Percentiles rank a stretch among this genome's conserved stretches.
Conservation (phyloP, 208 protist genomes). For the Leishmania martiniquensis region DNA sequence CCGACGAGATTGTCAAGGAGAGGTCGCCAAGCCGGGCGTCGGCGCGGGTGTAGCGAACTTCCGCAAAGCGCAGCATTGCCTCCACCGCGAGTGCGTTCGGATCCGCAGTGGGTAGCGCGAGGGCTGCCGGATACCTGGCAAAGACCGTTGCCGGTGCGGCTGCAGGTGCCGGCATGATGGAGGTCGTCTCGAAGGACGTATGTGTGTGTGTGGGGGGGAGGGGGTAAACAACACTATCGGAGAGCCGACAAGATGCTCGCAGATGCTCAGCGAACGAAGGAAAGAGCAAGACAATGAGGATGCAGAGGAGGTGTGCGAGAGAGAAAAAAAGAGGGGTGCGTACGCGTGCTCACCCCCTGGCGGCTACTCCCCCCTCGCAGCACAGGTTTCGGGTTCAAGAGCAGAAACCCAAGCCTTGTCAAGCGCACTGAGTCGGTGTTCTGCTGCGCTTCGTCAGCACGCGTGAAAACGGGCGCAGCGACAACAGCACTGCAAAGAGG, state of each 20-base stretch:
- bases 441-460: background rate
- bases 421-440: background rate
- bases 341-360: background rate
- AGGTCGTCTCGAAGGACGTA: background rate
- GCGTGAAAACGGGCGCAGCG: background rate
- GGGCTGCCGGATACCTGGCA: constrained; percentile 31
- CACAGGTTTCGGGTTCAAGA: background rate
- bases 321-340: background rate
- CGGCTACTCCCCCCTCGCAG: background rate
- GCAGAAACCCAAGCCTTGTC: background rate
- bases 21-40: constrained; percentile 41
- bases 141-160: constrained; percentile 20
- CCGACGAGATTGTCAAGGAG: constrained; percentile 29
- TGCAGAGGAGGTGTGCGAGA: background rate
- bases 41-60: constrained; percentile 42
- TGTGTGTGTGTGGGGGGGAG: too few relatives aligned
- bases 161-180: background rate
- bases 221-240: background rate
- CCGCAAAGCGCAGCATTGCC: constrained; percentile 62
- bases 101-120: constrained; percentile 74
- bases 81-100: constrained; percentile 72
- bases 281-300: background rate
- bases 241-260: background rate
- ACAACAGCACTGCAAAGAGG: background rate
- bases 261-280: background rate